Evolutionary conservation across 805 yeast genomes (phyloP).

Genomic region (Metschnikowia picachoensis): DNA sequence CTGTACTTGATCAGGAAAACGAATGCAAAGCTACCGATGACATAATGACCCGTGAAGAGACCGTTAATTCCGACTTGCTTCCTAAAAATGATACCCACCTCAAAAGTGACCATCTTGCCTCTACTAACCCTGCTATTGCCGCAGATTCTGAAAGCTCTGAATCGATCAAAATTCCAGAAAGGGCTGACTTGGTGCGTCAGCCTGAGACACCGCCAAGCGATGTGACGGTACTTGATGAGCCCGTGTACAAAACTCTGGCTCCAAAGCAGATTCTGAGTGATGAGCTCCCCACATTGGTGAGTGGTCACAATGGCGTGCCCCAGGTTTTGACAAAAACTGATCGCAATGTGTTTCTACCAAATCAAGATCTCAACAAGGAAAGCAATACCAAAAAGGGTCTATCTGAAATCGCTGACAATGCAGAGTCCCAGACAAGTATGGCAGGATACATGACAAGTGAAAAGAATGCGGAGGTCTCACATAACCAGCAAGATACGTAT

Average conservation of each 20-base stretch:
- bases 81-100: no score
- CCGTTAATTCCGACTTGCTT: background rate
- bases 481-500: no score
- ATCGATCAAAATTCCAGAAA: constrained; percentile 2
- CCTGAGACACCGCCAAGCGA: background rate
- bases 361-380: background rate
- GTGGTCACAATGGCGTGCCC: constrained; percentile 2
- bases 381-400: no score
- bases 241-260: background rate
- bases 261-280: background rate
- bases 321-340: constrained; percentile 1
- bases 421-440: no score
- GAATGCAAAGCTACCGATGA: background rate
- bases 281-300: constrained; percentile 6
- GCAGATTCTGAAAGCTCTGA: background rate
- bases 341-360: constrained; percentile 2
- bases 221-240: background rate
- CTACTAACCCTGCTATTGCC: background rate
- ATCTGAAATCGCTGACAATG: no score
- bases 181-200: constrained; percentile 4
- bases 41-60: background rate
- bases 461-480: no score
- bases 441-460: no score
- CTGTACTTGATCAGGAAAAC: constrained; percentile 1
- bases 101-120: background rate